phyloP scores from a whole-genome alignment of 108 stramenopile genomes.

The Stephanodiscus minutulus region DNA sequence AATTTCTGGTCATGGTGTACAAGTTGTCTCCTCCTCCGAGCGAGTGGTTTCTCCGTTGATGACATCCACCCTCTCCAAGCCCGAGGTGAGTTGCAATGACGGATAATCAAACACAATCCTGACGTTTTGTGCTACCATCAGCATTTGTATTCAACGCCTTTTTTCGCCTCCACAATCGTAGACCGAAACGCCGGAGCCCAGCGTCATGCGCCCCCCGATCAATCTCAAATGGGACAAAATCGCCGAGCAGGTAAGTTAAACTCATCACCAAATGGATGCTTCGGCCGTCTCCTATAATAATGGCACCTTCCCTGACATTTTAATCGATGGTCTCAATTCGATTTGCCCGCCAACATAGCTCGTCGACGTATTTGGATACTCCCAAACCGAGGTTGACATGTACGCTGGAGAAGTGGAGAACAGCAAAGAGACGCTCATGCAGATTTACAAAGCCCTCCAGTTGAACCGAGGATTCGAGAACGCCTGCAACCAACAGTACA shows the following conservation, averaged over 20 bases:
- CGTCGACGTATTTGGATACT: constrained; percentile 75
- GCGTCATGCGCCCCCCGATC: constrained; percentile 82
- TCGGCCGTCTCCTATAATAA: not conserved
- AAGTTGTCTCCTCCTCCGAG: constrained; percentile 3
- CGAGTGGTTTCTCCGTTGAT: constrained; percentile 31
- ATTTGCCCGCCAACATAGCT: constrained; percentile 41
- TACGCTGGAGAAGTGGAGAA: constrained; percentile 68
- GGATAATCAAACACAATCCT: not conserved
- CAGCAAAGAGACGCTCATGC: constrained; percentile 78
- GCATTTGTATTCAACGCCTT: not conserved
- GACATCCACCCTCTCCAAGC: constrained; percentile 42
- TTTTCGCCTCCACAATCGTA: not conserved
- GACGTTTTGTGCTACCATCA: not conserved
- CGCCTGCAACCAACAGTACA: constrained; percentile 98
- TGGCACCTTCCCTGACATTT: not conserved
- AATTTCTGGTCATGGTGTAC: constrained; percentile 28
- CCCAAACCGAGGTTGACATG: constrained; percentile 60
- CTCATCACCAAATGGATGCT: not conserved
- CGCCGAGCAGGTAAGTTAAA: constrained; percentile 53
- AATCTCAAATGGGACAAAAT: constrained; percentile 73
- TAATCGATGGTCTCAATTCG: not conserved
- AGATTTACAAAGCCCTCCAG: constrained; percentile 88
- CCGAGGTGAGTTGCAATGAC: constrained; percentile 37
- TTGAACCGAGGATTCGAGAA: constrained; percentile 95
- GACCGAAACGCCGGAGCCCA: constrained; percentile 24